phyloP scores from a whole-genome alignment of 768 basidiomycete genomes.

The Trametes elegans region DNA sequence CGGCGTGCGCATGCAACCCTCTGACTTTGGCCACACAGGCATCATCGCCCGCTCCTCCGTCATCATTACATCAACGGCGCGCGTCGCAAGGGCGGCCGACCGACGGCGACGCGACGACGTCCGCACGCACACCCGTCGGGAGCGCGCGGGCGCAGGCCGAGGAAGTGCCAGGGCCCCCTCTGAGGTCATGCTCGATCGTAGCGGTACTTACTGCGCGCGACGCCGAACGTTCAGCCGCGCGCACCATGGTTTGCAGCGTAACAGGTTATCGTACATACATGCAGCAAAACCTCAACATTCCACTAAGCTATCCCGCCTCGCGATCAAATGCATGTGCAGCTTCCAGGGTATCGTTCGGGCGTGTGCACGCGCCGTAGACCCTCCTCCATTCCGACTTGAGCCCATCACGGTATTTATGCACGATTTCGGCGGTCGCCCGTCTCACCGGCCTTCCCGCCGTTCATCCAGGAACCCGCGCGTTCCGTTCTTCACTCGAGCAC shows the following conservation, averaged over 20 bases:
- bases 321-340: no score
- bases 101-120: background rate
- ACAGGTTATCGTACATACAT: constrained; percentile 1
- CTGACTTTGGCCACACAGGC: background rate
- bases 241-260: no score
- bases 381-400: background rate
- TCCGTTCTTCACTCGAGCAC: constrained; percentile 51
- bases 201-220: background rate
- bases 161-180: background rate
- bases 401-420: background rate
- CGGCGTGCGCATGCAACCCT: no score
- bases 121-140: background rate
- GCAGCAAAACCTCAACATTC: background rate
- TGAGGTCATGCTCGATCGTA: background rate
- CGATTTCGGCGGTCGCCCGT: background rate
- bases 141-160: background rate
- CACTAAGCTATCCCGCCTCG: background rate
- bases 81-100: background rate
- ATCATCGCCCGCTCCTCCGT: background rate
- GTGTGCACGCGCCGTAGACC: background rate
- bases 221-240: no score
- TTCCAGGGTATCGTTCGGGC: no score
- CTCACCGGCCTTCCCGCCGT: background rate
- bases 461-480: background rate
- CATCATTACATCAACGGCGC: constrained; percentile 4